Percentiles rank a stretch among this genome's conserved stretches.
These are phyloP conservation scores for Microsporum ferrugineum DNA, from an alignment of 2,329 filamentous ascomycete species.

Conservation along the genomic window DNA sequence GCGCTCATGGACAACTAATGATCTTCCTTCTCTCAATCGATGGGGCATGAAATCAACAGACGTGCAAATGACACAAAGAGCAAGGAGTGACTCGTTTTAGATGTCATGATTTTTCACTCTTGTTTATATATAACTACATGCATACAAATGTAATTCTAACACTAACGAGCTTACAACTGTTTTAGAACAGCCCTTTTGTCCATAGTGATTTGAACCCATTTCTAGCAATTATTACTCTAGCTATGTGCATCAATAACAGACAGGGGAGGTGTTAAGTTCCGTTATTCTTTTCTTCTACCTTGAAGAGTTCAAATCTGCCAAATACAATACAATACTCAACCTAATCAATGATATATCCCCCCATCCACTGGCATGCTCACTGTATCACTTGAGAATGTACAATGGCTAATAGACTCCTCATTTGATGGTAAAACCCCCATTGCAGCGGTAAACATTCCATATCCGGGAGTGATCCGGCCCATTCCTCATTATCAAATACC, in stretches of 20 bases:
- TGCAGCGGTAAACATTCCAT: neutral
- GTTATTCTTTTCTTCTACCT: neutral
- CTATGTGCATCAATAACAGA: too few relatives aligned
- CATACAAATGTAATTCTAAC: neutral
- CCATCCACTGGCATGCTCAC: neutral
- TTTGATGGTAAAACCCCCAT: neutral
- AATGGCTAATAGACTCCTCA: neutral
- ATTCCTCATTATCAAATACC: neutral
- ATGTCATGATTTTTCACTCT: neutral
- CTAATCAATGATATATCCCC: neutral
- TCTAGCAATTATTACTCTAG: too few relatives aligned
- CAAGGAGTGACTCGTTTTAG: neutral
- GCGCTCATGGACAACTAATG: conserved; percentile 1
- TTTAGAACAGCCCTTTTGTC: too few relatives aligned
- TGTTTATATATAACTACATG: neutral
- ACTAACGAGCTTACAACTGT: neutral
- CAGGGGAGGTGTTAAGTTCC: too few relatives aligned
- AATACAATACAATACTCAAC: neutral
- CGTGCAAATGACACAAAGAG: conserved; percentile 8
- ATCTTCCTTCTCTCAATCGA: conserved; percentile 5
- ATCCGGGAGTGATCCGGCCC: neutral
- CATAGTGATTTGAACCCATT: too few relatives aligned
- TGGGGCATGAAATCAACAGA: conserved; percentile 15
- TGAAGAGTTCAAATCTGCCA: neutral
- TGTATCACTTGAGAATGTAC: neutral